These are phyloP conservation scores for Paradendryphiella salina DNA, from an alignment of 2,329 filamentous ascomycete species.

Conservation along the genomic window DNA sequence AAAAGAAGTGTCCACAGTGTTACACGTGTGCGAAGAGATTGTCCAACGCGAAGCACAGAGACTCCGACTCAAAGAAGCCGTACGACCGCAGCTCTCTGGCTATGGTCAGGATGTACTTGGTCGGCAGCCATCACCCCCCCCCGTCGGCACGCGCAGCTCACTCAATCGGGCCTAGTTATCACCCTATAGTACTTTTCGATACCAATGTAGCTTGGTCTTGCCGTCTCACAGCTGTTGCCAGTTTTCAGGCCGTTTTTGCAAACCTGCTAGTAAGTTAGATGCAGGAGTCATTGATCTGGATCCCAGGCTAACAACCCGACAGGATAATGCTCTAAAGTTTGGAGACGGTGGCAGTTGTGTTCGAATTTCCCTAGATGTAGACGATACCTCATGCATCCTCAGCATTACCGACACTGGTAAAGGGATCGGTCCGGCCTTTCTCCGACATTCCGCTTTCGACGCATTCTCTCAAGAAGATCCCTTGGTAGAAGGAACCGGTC, in stretches of 20 bases:
- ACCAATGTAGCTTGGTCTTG: slow-evolving; percentile 4
- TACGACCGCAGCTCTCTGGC: slow-evolving; percentile 1
- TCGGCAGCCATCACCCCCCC: neutral
- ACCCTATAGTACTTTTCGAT: slow-evolving; percentile 5
- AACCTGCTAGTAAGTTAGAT: slow-evolving; percentile 5
- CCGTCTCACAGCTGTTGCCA: slow-evolving; percentile 4
- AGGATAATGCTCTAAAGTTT: slow-evolving; percentile 12
- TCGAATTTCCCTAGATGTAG: slow-evolving; percentile 6
- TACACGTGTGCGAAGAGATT: slow-evolving; percentile 4
- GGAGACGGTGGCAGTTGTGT: slow-evolving; percentile 1
- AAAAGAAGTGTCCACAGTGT: neutral
- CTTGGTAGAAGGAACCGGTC: slow-evolving; percentile 4
- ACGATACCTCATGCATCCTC: neutral
- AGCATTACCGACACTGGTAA: slow-evolving; percentile 3
- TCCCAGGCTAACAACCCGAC: neutral
- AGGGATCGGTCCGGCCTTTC: slow-evolving; percentile 5
- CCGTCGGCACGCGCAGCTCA: neutral
- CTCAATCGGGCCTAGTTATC: neutral
- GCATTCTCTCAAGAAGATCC: slow-evolving; percentile 12
- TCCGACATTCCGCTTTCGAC: slow-evolving; percentile 10
- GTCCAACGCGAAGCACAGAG: slow-evolving; percentile 4
- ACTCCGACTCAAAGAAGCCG: slow-evolving; percentile 4
- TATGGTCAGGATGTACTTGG: neutral
- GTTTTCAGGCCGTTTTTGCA: slow-evolving; percentile 7
- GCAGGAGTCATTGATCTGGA: too few species aligned